Evolutionary conservation across 345 rosid species (phyloP), one percentile per base, ranked within the genome.

Genomic region (Sisymbrium altissimum): DNA sequence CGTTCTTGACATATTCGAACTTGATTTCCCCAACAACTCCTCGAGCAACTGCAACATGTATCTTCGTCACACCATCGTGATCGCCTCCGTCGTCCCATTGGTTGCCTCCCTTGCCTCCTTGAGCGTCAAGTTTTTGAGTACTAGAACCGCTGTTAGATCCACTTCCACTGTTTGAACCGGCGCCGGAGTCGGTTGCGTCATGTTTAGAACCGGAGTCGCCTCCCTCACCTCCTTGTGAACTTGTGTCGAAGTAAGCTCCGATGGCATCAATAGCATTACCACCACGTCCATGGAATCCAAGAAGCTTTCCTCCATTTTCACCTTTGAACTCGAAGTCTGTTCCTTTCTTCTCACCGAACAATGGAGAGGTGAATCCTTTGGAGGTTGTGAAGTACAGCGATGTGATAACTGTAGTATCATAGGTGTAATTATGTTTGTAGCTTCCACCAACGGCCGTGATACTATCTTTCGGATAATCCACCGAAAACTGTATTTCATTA

Each of bases 71-170:
- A 43, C 71, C 65, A 2, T 69, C 66, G 11, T 70, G 50, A 30
- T 75, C 55, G 0, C 71, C 43, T 5, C 80, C 80, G 4, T 77
- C 76, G 40, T 77, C 76, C 80, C 80, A 77, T 18, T 56, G 52
- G 17, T 18, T 71, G 6, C 72, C 80, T 69, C 41, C 74, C 11
- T 75, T 39, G 0, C 74, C 74, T 41, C 70, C 79, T 43, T 68
- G 59, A 53, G 57, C 44, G 38, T 62, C 74, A 19, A 75, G 7
- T 8, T 66, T 65, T 15, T 55, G 7, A 7, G 58, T 55, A 8
- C 35, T 23, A 23, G 25, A 23, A 23, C 25, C 25, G 25, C 25
- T 23, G 25, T 23, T 23, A 1, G 25, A 23, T 1, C 25, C 25
- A 3, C 25, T 23, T 23, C 25, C 25, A 23, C 3, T 18, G 2